Conservation (phyloP, 2,329 filamentous ascomycete genomes). For the Fusarium bactridioides region DNA sequence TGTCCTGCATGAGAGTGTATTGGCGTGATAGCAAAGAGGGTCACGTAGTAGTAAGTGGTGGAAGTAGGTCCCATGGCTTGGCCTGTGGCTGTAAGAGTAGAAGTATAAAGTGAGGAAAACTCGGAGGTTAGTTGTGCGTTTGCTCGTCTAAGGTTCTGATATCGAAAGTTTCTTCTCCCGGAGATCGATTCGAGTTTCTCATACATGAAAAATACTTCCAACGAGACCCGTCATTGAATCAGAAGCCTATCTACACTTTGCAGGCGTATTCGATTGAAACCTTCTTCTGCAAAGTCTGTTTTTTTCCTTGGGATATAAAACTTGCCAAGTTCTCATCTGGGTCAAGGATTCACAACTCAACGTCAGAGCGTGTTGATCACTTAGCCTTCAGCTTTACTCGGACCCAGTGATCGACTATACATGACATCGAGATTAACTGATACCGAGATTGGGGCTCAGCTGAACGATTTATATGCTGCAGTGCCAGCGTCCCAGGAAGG, state of each 20-base stretch:
- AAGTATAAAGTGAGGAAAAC: conserved; percentile 24
- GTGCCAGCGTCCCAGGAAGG: background rate
- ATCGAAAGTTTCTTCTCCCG: background rate
- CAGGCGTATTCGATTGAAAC: background rate
- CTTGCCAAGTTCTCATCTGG: conserved; percentile 8
- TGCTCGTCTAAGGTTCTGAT: conserved; percentile 3
- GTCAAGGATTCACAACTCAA: conserved; percentile 21
- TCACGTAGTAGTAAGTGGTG: background rate
- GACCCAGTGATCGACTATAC: conserved; percentile 29
- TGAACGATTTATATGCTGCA: conserved; percentile 19
- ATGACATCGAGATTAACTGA: conserved; percentile 34
- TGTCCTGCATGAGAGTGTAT: conserved; percentile 16
- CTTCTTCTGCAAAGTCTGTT: background rate
- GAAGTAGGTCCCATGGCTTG: conserved; percentile 7
- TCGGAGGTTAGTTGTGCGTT: background rate
- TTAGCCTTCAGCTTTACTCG: background rate
- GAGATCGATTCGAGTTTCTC: background rate
- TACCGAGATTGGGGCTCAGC: conserved; percentile 33
- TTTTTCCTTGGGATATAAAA: background rate
- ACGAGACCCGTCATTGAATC: background rate
- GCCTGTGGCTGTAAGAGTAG: background rate
- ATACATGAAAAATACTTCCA: background rate
- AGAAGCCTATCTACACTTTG: background rate
- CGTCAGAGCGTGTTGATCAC: conserved; percentile 34
- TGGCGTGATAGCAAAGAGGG: conserved; percentile 10